Evolutionary conservation across 345 rosid species (phyloP), one percentile per base, ranked within the genome.

Genomic region (Kandelia obovata): DNA sequence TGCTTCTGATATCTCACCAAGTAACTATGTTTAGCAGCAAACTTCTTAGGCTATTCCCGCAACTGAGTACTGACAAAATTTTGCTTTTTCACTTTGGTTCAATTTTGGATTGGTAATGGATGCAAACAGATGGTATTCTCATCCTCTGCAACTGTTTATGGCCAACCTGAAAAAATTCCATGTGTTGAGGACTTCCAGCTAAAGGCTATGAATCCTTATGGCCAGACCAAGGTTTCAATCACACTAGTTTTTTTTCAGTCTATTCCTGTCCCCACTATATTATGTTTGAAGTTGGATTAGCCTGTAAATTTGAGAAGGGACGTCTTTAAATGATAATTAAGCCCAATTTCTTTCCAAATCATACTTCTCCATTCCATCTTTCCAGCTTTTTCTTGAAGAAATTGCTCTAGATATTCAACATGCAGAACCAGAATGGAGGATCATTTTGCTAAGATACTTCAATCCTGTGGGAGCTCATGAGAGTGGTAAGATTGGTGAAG

Each of bases 381-480:
- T 53, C 70, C 59, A 95, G 99, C 87, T 90, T 71, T 95, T 82
- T 80, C 92, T 92, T 20, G 96, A 95, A 81, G 97, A 95, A 78
- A 92, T 95, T 69, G 92, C 95, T 68, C 83, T 83, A 74, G 97
- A 92, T 82, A 82, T 92, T 79, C 92, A 90, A 35, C 76, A 69
- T 57, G 96, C 96, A 4, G 99, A 92, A 66, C 91, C 96, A 69
- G 93, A 87, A n/a, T 87, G 96, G 96, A 79, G 64, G 73, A 90
- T 95, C 21, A 86, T 95, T 72, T 80, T 92, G 72, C 75, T 95
- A 74, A 90, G 99, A 81, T 95, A 90, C 73, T 92, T 92, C 75
- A 92, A 95, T 81, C 99, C 99, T 0, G 96, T 92, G 25, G 97
- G 93, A 68, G 96, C 97, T 67, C 96, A 90, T 73, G 94, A 90